Evolutionary conservation across 441 rosid species (phyloP), one percentile per base, ranked within the genome.

Genomic region (Aquilaria agallochum): DNA sequence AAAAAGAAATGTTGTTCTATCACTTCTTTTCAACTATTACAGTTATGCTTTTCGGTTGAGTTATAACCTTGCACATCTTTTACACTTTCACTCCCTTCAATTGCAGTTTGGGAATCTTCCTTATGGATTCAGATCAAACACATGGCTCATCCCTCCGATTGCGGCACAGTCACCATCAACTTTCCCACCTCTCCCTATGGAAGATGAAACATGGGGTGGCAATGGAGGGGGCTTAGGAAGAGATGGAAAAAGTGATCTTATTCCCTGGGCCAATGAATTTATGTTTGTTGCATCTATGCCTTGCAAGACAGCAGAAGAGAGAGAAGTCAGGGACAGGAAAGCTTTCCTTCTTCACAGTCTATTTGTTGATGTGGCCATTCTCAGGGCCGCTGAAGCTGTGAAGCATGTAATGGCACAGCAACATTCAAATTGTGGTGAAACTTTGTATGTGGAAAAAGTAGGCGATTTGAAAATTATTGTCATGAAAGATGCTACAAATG

Each of bases 31-130:
- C 49, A 40, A 50, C 46, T 45, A 8, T 15, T 47, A 60, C 56
- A 64, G 36, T 67, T 63, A 44, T 36, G 7, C 27, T 20, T 20
- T 20, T 20, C 49, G 49, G 42, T 36, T 36, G 1, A 8, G 7
- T 36, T 53, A 32, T 14, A 42, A 34, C 34, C 31, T 59, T 34
- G 15, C 15, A 4, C 56, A n/a, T 53, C 40, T 51, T 2, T 56
- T 58, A 50, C 61, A 62, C 69, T 33, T 10, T 55, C 59, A 56
- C 10, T 55, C 59, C 57, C 48, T 67, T 31, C 42, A 5, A 33
- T 32, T 75, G 64, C 84, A 86, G 92, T 86, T 86, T 74, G 92
- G 87, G 58, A 86, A 86, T 79, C 85, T 86, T 77, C 92, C 92
- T 49, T 86, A 81, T 73, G 92, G 89, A 33, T 83, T 86, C 68